Percentiles rank a stretch among this genome's conserved stretches.
phyloP scores from a whole-genome alignment of 495 filamentous ascomycete species.

The Hypomontagnella submonticulosa region DNA sequence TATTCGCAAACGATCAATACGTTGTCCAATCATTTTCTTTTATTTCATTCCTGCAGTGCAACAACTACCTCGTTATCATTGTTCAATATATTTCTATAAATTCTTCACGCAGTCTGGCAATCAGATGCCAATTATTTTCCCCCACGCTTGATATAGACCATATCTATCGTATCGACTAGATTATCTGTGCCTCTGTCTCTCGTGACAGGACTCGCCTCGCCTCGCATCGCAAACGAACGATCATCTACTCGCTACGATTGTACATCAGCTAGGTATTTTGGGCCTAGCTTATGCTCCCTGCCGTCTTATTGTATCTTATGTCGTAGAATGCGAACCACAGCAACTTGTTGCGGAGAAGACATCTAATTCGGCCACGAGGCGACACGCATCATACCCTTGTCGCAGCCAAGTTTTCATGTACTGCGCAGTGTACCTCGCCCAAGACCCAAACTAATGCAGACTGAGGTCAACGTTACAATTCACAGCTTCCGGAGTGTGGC shows the following conservation, averaged over 20 bases:
- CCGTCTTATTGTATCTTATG: constrained; percentile 8
- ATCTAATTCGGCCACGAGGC: constrained; percentile 43
- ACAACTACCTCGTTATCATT: constrained; percentile 30
- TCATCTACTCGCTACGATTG: too few species aligned
- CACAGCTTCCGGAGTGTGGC: constrained; percentile 31
- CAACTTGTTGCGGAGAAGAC: constrained; percentile 7
- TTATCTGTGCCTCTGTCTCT: too few species aligned
- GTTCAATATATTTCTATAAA: constrained; percentile 18
- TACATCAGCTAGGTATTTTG: neutral
- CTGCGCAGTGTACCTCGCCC: constrained; percentile 29
- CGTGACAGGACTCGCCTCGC: too few species aligned
- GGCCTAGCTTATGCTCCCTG: constrained; percentile 7
- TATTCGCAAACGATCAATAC: constrained; percentile 9
- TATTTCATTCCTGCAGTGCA: constrained; percentile 21
- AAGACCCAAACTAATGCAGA: constrained; percentile 37
- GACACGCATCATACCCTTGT: constrained; percentile 43
- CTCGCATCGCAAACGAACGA: too few species aligned
- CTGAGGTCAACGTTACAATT: constrained; percentile 50
- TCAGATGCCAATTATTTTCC: neutral
- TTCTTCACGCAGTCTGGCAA: neutral
- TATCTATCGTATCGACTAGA: too few species aligned
- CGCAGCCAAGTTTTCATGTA: constrained; percentile 29
- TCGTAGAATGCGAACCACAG: constrained; percentile 25
- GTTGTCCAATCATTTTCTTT: constrained; percentile 15
- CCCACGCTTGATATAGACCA: constrained; percentile 27